Base-by-base conservation (phyloP, 2,329 filamentous ascomycete species). In the Microsporum audouinii region DNA sequence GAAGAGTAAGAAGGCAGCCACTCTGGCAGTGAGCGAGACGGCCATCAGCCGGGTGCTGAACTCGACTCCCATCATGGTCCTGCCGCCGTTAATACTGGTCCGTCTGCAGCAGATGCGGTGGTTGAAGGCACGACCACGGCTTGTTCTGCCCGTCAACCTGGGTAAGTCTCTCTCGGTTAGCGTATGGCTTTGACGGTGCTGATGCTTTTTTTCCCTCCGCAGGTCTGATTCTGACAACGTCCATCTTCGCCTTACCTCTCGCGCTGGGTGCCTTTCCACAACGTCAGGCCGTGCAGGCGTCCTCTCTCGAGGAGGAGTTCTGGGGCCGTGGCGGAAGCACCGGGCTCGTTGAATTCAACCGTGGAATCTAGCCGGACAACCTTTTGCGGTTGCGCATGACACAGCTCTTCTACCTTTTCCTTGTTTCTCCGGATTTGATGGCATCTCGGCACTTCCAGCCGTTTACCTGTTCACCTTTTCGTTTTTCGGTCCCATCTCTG, bases 11-110 rank as follows among this genome's bases (percentile, higher is more conserved):
- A 90, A 87, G 72, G 94, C 94, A 1, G 94, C 94, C 8, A 88
- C 86, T 33, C 75, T 97, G 23, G 94, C 94, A 8, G 94, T 99
- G 0, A 88, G 86, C 63, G 92, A 99, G 79, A 99, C 94, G 56
- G 94, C 94, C 1, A 78, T 95, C 53, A 94, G 88, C 67, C 85
- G 94, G 63, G 91, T 97, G 63, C 80, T 97, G 69, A 99, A 97
- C 75, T 88, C 90, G 63, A 95, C 89, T 10, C 94, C 94, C 8
- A 94, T 99, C 77, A 99, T 99, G 94, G 91, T 95, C 12, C 80
- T 99, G 53, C 94, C 94, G 47, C 90, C 94, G 27, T 79, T 99
- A 71, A 77, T 95, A 29, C 81, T 99, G 60, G 88, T 97, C 59
- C 82, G 85, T 66, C 78, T 99, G 68, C 91, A 99, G 80, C 83